These are phyloP conservation scores for Sordariomycetes sp. DNA, from an alignment of 2,329 filamentous ascomycete species.

Conservation along the genomic window DNA sequence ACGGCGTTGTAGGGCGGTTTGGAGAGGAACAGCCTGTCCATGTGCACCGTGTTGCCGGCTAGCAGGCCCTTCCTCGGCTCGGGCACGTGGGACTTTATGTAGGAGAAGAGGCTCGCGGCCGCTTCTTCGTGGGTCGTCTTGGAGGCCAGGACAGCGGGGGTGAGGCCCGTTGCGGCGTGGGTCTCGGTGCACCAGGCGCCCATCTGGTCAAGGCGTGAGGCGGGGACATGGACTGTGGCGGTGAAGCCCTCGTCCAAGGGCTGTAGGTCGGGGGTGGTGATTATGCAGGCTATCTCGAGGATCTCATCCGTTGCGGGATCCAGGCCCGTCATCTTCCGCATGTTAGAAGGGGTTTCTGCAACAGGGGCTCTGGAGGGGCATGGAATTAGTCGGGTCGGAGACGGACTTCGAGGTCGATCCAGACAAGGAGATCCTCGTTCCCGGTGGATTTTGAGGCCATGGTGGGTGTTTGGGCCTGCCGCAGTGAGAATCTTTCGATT, in stretches of 20 bases:
- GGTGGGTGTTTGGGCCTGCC: not conserved
- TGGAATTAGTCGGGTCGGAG: not conserved
- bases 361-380: not conserved
- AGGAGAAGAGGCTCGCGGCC: conserved; percentile 61
- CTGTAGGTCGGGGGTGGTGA: conserved; percentile 72
- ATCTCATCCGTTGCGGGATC: conserved; percentile 72
- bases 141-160: conserved; percentile 63
- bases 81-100: conserved; percentile 65
- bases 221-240: conserved; percentile 62
- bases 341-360: not conserved
- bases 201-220: conserved; percentile 64
- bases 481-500: not conserved
- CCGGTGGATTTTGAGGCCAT: not conserved
- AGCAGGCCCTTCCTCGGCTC: conserved; percentile 58
- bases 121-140: conserved; percentile 62
- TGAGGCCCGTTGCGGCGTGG: conserved; percentile 74
- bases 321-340: conserved; percentile 64
- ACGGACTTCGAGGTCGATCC: conserved; percentile 62
- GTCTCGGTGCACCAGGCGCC: conserved; percentile 80
- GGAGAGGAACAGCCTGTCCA: conserved; percentile 72
- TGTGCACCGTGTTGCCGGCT: conserved; percentile 89
- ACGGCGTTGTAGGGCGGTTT: conserved; percentile 64
- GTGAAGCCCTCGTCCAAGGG: conserved; percentile 77
- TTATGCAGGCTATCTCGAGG: conserved; percentile 83
- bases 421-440: conserved; percentile 50